A percentile compares a stretch with the other conserved stretches of the same genome.
Evolutionary conservation across 306 rosid species (phyloP).

Genomic region (Cicer judaicum): DNA sequence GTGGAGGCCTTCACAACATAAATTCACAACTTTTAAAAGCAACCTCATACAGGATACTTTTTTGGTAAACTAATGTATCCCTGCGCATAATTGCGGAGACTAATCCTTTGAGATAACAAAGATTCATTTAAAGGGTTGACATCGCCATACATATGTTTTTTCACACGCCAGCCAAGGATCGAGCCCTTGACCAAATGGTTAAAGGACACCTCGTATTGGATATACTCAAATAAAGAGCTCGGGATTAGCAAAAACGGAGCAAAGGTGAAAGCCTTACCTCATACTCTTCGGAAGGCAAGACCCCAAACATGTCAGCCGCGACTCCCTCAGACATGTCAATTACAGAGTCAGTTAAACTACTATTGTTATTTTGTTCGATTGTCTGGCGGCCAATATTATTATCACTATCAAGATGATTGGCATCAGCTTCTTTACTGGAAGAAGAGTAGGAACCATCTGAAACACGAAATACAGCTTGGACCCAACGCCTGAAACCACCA

Average conservation of each 20-base stretch:
- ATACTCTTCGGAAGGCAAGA: constrained; percentile 60
- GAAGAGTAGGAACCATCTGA: constrained; percentile 54
- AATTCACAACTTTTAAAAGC: constrained; percentile 16
- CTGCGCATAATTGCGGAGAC: no score
- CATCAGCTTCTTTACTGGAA: constrained; percentile 46
- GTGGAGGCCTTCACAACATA: not conserved
- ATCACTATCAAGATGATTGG: constrained; percentile 42
- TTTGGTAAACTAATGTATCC: no score
- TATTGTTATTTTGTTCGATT: constrained; percentile 45
- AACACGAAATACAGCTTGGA: constrained; percentile 78
- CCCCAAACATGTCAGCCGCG: constrained; percentile 80
- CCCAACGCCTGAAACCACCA: constrained; percentile 76
- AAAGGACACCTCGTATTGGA: not conserved
- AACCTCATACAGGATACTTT: not conserved
- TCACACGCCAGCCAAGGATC: no score
- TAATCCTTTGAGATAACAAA: no score
- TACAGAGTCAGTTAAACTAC: constrained; percentile 50
- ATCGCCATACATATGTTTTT: no score
- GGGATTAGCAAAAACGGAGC: constrained; percentile 14
- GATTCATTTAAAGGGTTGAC: no score
- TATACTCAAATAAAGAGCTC: not conserved
- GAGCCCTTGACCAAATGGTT: no score
- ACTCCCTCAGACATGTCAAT: constrained; percentile 83
- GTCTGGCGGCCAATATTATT: constrained; percentile 21
- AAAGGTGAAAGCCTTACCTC: constrained; percentile 55